A percentile compares a stretch with the other conserved stretches of the same genome.
Conservation (phyloP, 768 basidiomycete genomes). For the Rubroboletus pulcherrimus region DNA sequence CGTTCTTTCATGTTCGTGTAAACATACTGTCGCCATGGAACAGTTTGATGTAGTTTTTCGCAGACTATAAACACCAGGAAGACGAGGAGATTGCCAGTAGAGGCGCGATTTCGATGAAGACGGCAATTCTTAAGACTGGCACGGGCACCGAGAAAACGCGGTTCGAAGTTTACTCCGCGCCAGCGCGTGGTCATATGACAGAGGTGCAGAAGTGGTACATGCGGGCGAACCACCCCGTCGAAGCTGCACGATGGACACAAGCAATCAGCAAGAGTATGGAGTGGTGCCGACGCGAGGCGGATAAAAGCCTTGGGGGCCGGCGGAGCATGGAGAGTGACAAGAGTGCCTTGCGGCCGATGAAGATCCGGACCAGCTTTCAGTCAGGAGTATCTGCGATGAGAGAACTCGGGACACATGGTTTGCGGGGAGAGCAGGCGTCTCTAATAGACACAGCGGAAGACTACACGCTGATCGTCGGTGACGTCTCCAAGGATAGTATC, state of each 20-base stretch:
- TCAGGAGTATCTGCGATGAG: constrained; percentile 23
- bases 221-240: constrained; percentile 83
- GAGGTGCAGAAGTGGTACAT: constrained; percentile 74
- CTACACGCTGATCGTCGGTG: background rate
- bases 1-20: constrained; percentile 70
- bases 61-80: constrained; percentile 82
- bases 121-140: constrained; percentile 58
- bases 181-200: constrained; percentile 42
- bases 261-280: constrained; percentile 73
- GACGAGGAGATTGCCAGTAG: constrained; percentile 84
- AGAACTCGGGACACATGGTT: constrained; percentile 24
- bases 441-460: constrained; percentile 21
- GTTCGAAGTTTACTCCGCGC: constrained; percentile 76
- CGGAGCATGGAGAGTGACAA: constrained; percentile 49
- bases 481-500: constrained; percentile 16
- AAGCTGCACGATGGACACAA: constrained; percentile 84
- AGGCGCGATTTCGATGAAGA: constrained; percentile 86
- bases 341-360: constrained; percentile 32
- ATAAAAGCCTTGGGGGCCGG: constrained; percentile 29
- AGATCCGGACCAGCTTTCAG: constrained; percentile 30
- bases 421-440: constrained; percentile 25
- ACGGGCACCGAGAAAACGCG: constrained; percentile 56
- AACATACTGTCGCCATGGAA: background rate
- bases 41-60: constrained; percentile 1
- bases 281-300: constrained; percentile 49